phyloP scores from a whole-genome alignment of 2,329 filamentous ascomycete species.

The Aspergillus texensis region DNA sequence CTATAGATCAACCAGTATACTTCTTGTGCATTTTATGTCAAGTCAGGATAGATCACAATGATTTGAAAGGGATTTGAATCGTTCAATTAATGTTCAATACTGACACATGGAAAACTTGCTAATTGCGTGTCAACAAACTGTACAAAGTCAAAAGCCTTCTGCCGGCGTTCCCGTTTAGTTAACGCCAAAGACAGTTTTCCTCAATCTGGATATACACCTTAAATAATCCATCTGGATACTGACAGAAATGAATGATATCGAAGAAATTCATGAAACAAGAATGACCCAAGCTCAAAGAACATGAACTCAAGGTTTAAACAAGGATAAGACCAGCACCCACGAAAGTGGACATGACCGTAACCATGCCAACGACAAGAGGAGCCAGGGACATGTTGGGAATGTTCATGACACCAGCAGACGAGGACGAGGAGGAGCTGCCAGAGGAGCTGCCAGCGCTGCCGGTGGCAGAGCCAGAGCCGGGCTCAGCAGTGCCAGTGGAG shows the following conservation, averaged over 20 bases:
- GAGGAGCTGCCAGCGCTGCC: constrained; percentile 24
- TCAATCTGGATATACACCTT: constrained; percentile 10
- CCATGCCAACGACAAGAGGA: constrained; percentile 54
- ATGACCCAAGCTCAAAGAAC: neutral
- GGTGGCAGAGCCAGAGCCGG: constrained; percentile 50
- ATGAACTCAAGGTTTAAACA: constrained; percentile 24
- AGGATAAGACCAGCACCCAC: constrained; percentile 53
- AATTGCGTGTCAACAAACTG: constrained; percentile 17
- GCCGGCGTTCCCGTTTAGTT: constrained; percentile 5
- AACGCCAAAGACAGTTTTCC: constrained; percentile 6
- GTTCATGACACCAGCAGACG: constrained; percentile 46
- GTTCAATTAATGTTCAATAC: constrained; percentile 16
- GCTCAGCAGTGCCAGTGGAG: constrained; percentile 51
- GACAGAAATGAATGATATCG: constrained; percentile 10
- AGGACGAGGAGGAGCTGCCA: constrained; percentile 33
- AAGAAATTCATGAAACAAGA: constrained; percentile 14
- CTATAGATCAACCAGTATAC: neutral
- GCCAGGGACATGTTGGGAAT: constrained; percentile 51
- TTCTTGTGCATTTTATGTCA: neutral
- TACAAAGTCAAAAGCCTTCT: constrained; percentile 15
- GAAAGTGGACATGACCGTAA: constrained; percentile 56
- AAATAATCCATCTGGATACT: constrained; percentile 5
- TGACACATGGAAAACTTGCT: constrained; percentile 7
- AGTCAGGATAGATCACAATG: neutral
- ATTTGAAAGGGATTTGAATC: neutral